These are phyloP conservation scores for Penicillium flavigenum DNA, from an alignment of 495 filamentous ascomycete species.

Conservation along the genomic window DNA sequence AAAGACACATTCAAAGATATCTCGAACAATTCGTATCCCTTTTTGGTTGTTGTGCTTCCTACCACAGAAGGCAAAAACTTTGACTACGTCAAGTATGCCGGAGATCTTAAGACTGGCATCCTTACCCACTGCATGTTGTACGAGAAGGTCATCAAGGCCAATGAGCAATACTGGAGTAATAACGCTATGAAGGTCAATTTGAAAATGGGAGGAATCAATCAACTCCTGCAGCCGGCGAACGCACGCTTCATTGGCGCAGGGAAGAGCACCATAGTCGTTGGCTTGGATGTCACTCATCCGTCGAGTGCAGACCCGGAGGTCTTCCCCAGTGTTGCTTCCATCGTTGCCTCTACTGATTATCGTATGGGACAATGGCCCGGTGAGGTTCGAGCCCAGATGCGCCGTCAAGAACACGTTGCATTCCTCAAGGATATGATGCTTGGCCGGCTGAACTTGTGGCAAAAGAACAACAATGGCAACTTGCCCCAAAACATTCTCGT, in stretches of 20 bases:
- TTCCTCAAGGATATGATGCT: conserved; percentile 52
- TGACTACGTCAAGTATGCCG: conserved; percentile 60
- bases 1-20: neutral
- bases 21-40: neutral
- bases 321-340: conserved; percentile 67
- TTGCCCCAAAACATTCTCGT: conserved; percentile 71
- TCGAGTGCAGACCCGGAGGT: conserved; percentile 57
- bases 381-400: conserved; percentile 56
- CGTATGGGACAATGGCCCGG: conserved; percentile 68
- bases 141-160: conserved; percentile 21
- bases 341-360: conserved; percentile 69
- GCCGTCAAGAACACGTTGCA: conserved; percentile 59
- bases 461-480: conserved; percentile 41
- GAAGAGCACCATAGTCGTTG: conserved; percentile 77
- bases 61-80: conserved; percentile 50
- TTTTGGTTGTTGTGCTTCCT: conserved; percentile 59
- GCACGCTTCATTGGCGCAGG: conserved; percentile 52
- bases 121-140: conserved; percentile 58
- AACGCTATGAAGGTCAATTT: conserved; percentile 77
- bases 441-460: conserved; percentile 59
- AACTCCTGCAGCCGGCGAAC: conserved; percentile 49
- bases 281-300: conserved; percentile 85
- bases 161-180: conserved; percentile 64
- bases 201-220: conserved; percentile 76
- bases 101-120: conserved; percentile 59